Base-by-base conservation (phyloP, 495 filamentous ascomycete species). In the Aspergillus leporis region DNA sequence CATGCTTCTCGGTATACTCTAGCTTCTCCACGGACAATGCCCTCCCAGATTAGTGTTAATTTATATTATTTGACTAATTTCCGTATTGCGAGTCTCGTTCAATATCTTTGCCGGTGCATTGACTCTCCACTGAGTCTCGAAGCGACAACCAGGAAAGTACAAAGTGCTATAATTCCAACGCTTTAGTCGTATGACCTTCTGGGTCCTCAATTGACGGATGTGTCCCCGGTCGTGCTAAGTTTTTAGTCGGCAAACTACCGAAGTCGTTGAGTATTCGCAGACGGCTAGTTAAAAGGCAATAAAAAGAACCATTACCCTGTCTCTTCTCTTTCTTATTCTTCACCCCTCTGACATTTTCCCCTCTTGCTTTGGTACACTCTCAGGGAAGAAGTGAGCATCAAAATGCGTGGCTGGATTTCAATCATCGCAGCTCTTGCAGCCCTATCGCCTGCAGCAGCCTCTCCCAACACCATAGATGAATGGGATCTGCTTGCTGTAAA, bases 401-500 rank as follows among this genome's bases (percentile, higher is more conserved):
- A 23, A 22, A 47, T 47, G 43, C 43, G 43, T n/a, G 5, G 43
- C 16, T 21, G 18, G 43, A 22, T 23, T 47, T 23, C 25, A 18
- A 16, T 51, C n/a, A 1, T 32, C n/a, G 48, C 48, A 32, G 48
- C 48, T 9, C 10, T 51, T 19, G 48, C 48, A 21, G 43, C 43
- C 19, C 19, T 47, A 3, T n/a, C 25, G 14, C 48, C 48, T 5
- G 30, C 30, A 9, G 25, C 48, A 16, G 48, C 48, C 13, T 51
- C 25, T 0, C 13, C 30, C 48, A 23, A 22, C 4, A 2, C n/a
- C 23, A 7, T 51, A 9, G 48, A 51, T 32, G 14, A 30, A 25
- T 57, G 55, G 55, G 55, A 57, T 41, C 25, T 25, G 16, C 34
- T 57, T 14, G 55, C 55, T 23, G 43, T 8, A 9, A 51, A 57